These are phyloP conservation scores for Elsinoe perseae DNA, from an alignment of 2,329 filamentous ascomycete species.

Conservation along the genomic window DNA sequence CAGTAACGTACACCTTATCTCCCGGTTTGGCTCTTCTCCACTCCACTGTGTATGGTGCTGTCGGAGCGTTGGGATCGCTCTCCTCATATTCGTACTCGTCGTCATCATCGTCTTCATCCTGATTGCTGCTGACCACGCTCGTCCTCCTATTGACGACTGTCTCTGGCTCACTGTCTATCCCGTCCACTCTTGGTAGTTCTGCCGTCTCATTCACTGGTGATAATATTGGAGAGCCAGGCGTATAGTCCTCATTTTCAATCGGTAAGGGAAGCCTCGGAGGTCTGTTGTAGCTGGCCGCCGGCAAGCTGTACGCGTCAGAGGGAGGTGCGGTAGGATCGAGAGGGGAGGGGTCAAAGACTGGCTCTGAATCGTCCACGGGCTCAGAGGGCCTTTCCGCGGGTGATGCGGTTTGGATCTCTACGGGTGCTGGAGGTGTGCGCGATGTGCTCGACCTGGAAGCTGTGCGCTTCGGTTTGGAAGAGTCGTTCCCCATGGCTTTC, in stretches of 20 bases:
- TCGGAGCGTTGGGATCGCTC: constrained; percentile 68
- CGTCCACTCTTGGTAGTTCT: constrained; percentile 38
- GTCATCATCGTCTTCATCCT: constrained; percentile 64
- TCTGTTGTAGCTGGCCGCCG: constrained; percentile 46
- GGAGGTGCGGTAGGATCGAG: constrained; percentile 23
- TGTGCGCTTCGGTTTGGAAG: constrained; percentile 14
- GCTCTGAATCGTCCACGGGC: constrained; percentile 24
- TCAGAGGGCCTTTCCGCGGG: constrained; percentile 34
- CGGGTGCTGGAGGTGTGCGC: constrained; percentile 8
- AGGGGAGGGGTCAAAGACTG: constrained; percentile 21
- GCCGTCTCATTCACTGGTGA: constrained; percentile 42
- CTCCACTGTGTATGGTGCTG: constrained; percentile 54
- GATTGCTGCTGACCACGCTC: constrained; percentile 49
- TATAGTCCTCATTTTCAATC: constrained; percentile 85
- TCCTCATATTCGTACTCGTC: constrained; percentile 42
- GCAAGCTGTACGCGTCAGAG: constrained; percentile 30
- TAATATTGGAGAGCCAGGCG: constrained; percentile 82
- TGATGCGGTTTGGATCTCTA: constrained; percentile 20
- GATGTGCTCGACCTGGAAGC: constrained; percentile 11
- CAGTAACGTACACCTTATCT: constrained; percentile 91
- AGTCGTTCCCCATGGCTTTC: constrained; percentile 15
- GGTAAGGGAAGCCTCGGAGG: constrained; percentile 85
- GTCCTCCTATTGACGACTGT: constrained; percentile 36
- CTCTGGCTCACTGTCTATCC: constrained; percentile 5
- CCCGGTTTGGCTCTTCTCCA: constrained; percentile 63